phyloP scores from a whole-genome alignment of 73 alveolate species.

The Tetrahymena elliotti region DNA sequence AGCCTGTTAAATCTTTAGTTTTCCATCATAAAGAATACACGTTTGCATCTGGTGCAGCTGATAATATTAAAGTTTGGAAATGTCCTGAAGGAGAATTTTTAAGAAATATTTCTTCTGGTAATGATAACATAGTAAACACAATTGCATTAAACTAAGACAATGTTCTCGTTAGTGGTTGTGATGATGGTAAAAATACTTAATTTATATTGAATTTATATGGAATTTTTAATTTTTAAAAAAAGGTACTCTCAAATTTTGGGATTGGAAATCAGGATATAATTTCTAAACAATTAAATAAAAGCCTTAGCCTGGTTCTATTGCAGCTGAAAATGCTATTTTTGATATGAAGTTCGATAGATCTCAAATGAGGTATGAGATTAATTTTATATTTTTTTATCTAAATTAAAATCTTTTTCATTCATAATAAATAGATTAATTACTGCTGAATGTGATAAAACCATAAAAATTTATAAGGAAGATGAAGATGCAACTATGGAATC shows the following conservation, averaged over 20 bases:
- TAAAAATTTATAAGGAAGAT: slow-evolving; percentile 87
- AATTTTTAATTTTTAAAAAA: no score
- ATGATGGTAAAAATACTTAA: slow-evolving; percentile 58
- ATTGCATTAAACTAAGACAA: slow-evolving; percentile 78
- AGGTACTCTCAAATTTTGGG: slow-evolving; percentile 75
- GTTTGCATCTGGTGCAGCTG: slow-evolving; percentile 95
- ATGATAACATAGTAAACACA: slow-evolving; percentile 83
- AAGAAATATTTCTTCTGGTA: slow-evolving; percentile 81
- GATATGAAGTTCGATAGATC: slow-evolving; percentile 85
- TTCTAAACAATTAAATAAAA: slow-evolving; percentile 69
- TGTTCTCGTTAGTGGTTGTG: slow-evolving; percentile 89
- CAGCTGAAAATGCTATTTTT: slow-evolving; percentile 91
- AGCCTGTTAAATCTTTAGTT: slow-evolving; percentile 86
- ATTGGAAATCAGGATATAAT: slow-evolving; percentile 87
- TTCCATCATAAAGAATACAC: slow-evolving; percentile 93
- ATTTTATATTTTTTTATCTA: no score
- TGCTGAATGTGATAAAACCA: slow-evolving; percentile 98
- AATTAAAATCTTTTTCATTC: not conserved
- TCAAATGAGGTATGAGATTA: slow-evolving; percentile 43
- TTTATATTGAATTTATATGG: not conserved
- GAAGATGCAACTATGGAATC: slow-evolving; percentile 60
- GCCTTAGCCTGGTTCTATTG: slow-evolving; percentile 94
- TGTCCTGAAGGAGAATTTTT: slow-evolving; percentile 93
- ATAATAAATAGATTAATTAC: slow-evolving; percentile 87
- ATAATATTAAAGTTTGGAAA: slow-evolving; percentile 90